Evolutionary conservation across 2,329 filamentous ascomycete species (phyloP), one percentile per base, ranked within the genome.

Genomic region (Penicillium occitanis): DNA sequence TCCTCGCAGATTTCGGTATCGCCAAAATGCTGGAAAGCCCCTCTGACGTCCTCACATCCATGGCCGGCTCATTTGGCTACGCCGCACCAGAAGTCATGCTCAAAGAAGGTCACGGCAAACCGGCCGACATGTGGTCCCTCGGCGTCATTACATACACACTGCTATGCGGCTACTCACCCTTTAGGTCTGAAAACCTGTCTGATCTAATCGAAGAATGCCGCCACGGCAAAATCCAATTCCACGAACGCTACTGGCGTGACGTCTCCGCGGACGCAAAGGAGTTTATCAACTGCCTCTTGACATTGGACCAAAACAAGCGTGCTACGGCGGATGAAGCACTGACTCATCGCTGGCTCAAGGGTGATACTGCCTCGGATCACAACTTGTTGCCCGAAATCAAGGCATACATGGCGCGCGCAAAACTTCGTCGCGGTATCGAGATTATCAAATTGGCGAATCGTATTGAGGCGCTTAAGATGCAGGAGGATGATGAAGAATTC

Each of bases 61-160:
- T 99, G 95, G 95, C 95, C 51, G 95, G 95, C 51, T 98, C 95
- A 0, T 98, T 99, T 76, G 95, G 95, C 64, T 99, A 99, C 75
- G 95, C 95, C 22, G 95, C 95, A 1, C 95, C 95, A 8, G 95
- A 99, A 79, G 93, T 99, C 67, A 99, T 99, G 95, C 85, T 97
- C 70, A 97, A 97, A 84, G 89, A 92, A 75, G 95, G 95, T 22
- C 96, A 99, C 77, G 95, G 95, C 77, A 99, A 98, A 80, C 92
- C 95, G 4, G 95, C 98, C 40, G 95, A 99, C 77, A 97, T 99
- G 92, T 99, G 95, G 95, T 98, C 95, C 2, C 86, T 99, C 80
- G 95, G 95, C 69, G 95, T 99, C 74, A 99, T 99, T 74, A 98
- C 95, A 50, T 99, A 99, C 81, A 99, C 95, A 17, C 85, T 99